Base-by-base conservation (phyloP, 345 rosid genomes). In the Populus euphratica region DNA sequence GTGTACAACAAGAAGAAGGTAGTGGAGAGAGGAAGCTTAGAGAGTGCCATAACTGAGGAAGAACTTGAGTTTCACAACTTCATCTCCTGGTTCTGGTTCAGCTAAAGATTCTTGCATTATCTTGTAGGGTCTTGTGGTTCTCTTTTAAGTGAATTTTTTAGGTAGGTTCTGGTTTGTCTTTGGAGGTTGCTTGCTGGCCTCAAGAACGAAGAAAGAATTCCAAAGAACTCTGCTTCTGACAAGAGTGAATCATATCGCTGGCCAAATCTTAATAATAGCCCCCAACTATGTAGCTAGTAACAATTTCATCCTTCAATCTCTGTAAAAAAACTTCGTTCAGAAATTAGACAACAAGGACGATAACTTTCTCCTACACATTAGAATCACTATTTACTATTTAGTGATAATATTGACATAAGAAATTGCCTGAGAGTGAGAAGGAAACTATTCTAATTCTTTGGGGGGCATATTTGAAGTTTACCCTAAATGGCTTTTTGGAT, bases 61-160 rank as follows among this genome's bases (percentile, higher is more conserved):
- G 86, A 87, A 77, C 81, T 78, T 74, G 77, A 87, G 83, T 50
- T 82, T 82, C 70, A 65, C 75, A 65, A 76, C 83, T 78, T 75
- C 85, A 23, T 83, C 89, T 77, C 85, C 90, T 27, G 81, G 61
- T 85, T 85, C 91, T 73, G 81, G 78, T 68, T 83, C 87, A 64
- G 87, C 79, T 75, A 80, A 54, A 84, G 86, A 86, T 75, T 84
- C 87, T 86, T 80, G 95, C 98, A 92, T 94, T 89, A 93, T 88
- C 93, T 84, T 84, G 69, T 18, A 39, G 23, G 44, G 69, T 64
- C 69, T 27, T 29, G 21, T 44, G 21, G 69, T 63, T 16, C 36
- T 73, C 35, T 56, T 43, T 25, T 69, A 54, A 17, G 67, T 69
- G 64, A 75, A 35, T 31, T n/a, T 33, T 62, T 31, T 69, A 27